These are phyloP conservation scores for Saprolegnia diclina DNA, from an alignment of 352 stramenopile species.

Conservation along the genomic window DNA sequence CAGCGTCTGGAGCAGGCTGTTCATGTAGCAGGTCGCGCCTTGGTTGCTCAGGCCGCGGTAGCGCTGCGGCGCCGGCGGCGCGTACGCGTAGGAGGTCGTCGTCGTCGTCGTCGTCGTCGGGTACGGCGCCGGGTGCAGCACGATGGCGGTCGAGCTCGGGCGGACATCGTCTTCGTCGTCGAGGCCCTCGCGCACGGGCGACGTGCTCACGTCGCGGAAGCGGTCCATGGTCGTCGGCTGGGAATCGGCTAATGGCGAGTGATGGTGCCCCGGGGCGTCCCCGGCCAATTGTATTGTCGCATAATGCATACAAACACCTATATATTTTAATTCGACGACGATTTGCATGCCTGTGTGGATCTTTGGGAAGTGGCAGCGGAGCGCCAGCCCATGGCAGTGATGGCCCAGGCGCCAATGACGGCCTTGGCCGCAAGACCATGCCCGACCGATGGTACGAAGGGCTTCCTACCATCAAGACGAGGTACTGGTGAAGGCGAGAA, in stretches of 20 bases:
- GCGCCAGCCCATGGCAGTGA: too few relatives aligned
- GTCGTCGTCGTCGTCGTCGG: not conserved
- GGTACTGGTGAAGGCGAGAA: too few relatives aligned
- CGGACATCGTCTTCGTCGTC: slow-evolving; percentile 11
- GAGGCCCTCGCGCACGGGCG: not conserved
- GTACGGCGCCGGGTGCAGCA: not conserved
- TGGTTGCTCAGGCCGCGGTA: slow-evolving; percentile 86
- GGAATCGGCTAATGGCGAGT: not conserved
- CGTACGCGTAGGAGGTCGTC: slow-evolving; percentile 4
- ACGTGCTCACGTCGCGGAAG: slow-evolving; percentile 1
- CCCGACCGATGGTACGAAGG: too few relatives aligned
- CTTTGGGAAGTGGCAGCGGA: not conserved
- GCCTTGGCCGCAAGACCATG: too few relatives aligned
- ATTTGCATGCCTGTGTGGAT: not conserved
- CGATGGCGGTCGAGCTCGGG: slow-evolving; percentile 1
- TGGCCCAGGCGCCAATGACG: too few relatives aligned
- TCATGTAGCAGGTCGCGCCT: slow-evolving; percentile 93
- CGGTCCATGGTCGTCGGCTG: not conserved
- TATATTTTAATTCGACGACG: not conserved
- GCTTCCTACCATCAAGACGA: too few relatives aligned
- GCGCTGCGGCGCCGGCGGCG: slow-evolving; percentile 30
- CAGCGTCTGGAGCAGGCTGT: slow-evolving; percentile 88
- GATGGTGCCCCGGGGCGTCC: not conserved
- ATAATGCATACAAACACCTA: not conserved
- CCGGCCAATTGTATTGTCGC: slow-evolving; percentile 3